phyloP scores from a whole-genome alignment of 495 filamentous ascomycete genomes.

The Hypomontagnella submonticulosa region DNA sequence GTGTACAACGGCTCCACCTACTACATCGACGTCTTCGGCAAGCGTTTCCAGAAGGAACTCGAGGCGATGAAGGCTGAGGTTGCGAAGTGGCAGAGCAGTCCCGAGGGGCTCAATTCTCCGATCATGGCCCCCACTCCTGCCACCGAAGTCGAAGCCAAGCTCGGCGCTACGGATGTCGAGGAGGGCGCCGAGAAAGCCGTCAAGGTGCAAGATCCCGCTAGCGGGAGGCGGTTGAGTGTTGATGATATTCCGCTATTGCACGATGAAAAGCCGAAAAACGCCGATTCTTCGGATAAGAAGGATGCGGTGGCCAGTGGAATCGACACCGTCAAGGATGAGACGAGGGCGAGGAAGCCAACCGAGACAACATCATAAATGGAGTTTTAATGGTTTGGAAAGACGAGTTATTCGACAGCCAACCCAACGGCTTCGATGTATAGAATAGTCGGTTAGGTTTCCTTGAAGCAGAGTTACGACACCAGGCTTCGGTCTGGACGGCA shows the following conservation, averaged over 20 bases:
- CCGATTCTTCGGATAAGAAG: slow-evolving; percentile 1
- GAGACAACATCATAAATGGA: slow-evolving; percentile 19
- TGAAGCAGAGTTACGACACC: background rate
- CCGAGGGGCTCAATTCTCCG: slow-evolving; percentile 58
- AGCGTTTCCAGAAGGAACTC: slow-evolving; percentile 94
- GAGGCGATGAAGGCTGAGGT: slow-evolving; percentile 91
- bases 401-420: background rate
- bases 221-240: slow-evolving; percentile 50
- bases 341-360: slow-evolving; percentile 54
- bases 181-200: slow-evolving; percentile 38
- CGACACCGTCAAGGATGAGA: slow-evolving; percentile 55
- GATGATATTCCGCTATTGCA: slow-evolving; percentile 67
- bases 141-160: slow-evolving; percentile 17
- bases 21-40: slow-evolving; percentile 98
- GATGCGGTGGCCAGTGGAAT: slow-evolving; percentile 51
- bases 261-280: slow-evolving; percentile 52
- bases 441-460: slow-evolving; percentile 10
- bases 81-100: slow-evolving; percentile 80
- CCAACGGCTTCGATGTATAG: background rate
- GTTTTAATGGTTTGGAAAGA: background rate
- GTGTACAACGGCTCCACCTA: slow-evolving; percentile 96
- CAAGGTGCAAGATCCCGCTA: slow-evolving; percentile 41
- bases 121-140: slow-evolving; percentile 50
- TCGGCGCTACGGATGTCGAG: slow-evolving; percentile 24
- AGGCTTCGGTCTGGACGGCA: background rate